Conservation (phyloP, 2,329 filamentous ascomycete genomes). For the Xylaria sp. region DNA sequence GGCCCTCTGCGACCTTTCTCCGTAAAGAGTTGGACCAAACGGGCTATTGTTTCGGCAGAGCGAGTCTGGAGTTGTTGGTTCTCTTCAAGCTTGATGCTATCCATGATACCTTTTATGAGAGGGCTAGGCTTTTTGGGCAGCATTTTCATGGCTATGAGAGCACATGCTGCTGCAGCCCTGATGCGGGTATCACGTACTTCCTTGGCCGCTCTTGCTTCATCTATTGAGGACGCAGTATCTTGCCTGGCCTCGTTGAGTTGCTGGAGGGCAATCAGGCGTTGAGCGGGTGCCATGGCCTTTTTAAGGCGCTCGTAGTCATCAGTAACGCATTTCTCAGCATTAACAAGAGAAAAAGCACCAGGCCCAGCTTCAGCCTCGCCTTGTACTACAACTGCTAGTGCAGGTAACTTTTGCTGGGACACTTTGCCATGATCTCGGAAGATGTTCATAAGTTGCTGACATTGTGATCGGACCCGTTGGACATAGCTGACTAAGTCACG, state of each 20-base stretch:
- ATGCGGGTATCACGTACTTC: constrained; percentile 86
- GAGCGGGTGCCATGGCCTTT: constrained; percentile 87
- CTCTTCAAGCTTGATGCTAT: constrained; percentile 95
- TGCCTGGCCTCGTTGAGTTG: constrained; percentile 81
- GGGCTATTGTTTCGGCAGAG: constrained; percentile 85
- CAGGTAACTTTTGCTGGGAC: constrained; percentile 77
- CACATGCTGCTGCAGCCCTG: constrained; percentile 85
- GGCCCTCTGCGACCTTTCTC: constrained; percentile 81
- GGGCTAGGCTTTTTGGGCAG: constrained; percentile 93
- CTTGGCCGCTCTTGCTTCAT: constrained; percentile 82
- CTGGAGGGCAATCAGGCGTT: constrained; percentile 84
- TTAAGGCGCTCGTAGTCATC: constrained; percentile 90
- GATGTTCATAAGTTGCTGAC: constrained; percentile 86
- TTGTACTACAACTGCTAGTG: constrained; percentile 89
- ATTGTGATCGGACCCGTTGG: constrained; percentile 89
- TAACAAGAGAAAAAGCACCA: constrained; percentile 86
- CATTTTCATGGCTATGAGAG: constrained; percentile 85
- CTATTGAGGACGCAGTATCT: constrained; percentile 75
- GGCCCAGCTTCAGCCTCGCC: constrained; percentile 92
- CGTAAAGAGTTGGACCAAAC: constrained; percentile 87
- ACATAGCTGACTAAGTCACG: constrained; percentile 90
- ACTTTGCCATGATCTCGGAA: constrained; percentile 93
- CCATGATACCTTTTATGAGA: constrained; percentile 97
- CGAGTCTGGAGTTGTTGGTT: constrained; percentile 88
- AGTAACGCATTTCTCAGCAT: constrained; percentile 86